Base-by-base conservation (phyloP, 495 filamentous ascomycete genomes). In the Aspergillus taichungensis region DNA sequence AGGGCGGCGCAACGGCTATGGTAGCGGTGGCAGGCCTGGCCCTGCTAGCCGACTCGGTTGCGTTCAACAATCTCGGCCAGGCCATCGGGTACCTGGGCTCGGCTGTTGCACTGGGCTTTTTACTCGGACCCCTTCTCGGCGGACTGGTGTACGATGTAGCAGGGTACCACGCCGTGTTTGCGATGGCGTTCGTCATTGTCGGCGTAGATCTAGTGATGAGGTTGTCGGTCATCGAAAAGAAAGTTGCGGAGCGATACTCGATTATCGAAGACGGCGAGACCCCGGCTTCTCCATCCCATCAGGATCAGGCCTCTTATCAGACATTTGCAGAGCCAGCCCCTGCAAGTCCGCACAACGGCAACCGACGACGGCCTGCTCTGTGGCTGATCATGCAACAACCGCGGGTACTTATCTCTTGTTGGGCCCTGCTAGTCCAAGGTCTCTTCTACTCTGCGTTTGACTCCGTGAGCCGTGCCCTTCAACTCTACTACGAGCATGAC, bases 21-120 rank as follows among this genome's bases (percentile, higher is more conserved):
- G 81, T 85, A 0, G 81, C 78, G 69, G 80, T 80, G 0, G 71
- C 80, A 13, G 78, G 79, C 1, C 59, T 84, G 14, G 77, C 80
- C 0, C 58, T 84, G 39, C 61, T 77, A n/a, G 58, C 76, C 10
- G 77, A 82, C 50, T 77, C 78, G 8, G 78, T 83, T 13, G 68
- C 76, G 0, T 69, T 70, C 11, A 63, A 75, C 36, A 74, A 75
- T 35, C 52, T 83, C 34, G 78, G 79, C 3, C 77, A 79, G 54
- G 70, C 63, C 31, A 74, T 78, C 44, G 62, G 73, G 28, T 68
- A 62, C 31, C 55, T 66, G 34, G 57, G 62, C 6, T 62, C 62
- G 11, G 60, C 58, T 1, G 55, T 65, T 43, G 53, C 57, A 4
- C 45, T 55, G 11, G 66, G 64, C 0, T 66, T 68, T 38, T 36